Evolutionary conservation across 305 asterid genomes (phyloP).

Genomic region (Fraxinus ornus): DNA sequence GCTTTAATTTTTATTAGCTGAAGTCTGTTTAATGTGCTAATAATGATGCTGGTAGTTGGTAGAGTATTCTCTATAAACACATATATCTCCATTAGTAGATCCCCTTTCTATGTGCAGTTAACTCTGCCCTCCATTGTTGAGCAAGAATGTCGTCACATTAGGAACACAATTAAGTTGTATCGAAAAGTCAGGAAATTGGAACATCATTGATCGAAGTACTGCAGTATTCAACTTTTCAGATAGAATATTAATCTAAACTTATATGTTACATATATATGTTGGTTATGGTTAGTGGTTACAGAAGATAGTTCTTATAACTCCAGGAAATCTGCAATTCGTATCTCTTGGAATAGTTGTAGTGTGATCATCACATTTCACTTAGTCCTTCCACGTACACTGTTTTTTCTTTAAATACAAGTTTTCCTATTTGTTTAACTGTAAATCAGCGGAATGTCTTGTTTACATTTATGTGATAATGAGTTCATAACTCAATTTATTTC

Average conservation of each 20-base stretch:
- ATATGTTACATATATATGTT: not conserved
- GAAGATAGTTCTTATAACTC: not conserved
- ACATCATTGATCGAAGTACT: not conserved
- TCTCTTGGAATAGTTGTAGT: not conserved
- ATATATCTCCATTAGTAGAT: not conserved
- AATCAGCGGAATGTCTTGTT: not conserved
- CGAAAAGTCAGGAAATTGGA: not conserved
- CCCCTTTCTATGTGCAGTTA: not conserved
- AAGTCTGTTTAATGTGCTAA: not conserved
- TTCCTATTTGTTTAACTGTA: conserved; percentile 1
- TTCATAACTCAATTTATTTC: not conserved
- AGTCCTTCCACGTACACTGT: not conserved
- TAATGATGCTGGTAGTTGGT: not conserved
- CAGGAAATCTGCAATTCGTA: not conserved
- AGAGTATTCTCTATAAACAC: not conserved
- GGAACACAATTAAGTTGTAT: not conserved
- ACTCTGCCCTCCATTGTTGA: not conserved
- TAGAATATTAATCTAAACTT: not conserved
- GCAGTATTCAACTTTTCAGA: not conserved
- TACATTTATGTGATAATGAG: not conserved
- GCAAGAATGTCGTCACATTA: not conserved
- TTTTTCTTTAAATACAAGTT: not conserved
- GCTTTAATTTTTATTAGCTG: not conserved
- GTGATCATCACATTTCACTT: not conserved
- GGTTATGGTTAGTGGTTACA: not conserved